Evolutionary conservation across 768 basidiomycete species (phyloP), one percentile per base, ranked within the genome.

Genomic region (Trametes maxima): DNA sequence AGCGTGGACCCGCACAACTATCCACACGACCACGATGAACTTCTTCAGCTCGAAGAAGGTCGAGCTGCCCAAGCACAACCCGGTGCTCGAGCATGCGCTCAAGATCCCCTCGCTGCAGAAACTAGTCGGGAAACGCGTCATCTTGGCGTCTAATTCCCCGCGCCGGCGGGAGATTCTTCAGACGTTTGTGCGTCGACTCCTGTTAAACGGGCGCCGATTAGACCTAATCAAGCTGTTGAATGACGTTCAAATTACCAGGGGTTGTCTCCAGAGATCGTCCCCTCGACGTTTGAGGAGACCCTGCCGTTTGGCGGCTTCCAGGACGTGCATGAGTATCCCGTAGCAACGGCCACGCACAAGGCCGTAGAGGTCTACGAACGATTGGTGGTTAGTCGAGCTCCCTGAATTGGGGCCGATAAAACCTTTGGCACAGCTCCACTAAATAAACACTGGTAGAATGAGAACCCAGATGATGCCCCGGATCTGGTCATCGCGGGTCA

Each of bases 91-190:
- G 0, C 79, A 86, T 68, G 90, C 90, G 1, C 79, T 93, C 13
- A 73, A 79, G 39, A 79, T 84, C 1, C 87, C 87, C 12, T 79
- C 78, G 0, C 77, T 87, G 45, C 78, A 87, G 67, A 91, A 88
- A 70, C 81, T 97, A 1, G 70, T 78, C 40, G 86, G 84, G 21
- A 95, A 94, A 70, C 81, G 91, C 3, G 82, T 98, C 48, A 76
- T 97, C 2, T 80, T 98, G 1, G 95, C 95, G 0, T 96, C 94
- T 5, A 87, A 85, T 58, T 95, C 92, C 67, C 92, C 94, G 1
- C 81, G 95, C 65, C 80, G 95, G 68, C 86, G 83, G 69, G 93
- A 94, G 56, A 93, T 96, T 60, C 82, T 98, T 21, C 81, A 79
- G 55, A 87, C 82, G 6, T 83, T 90, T 68, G 94, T 95, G 73